Evolutionary conservation across 1,284 basidiomycete genomes (phyloP), one percentile per base, ranked within the genome.

Genomic region (Leccinum angustisporum): DNA sequence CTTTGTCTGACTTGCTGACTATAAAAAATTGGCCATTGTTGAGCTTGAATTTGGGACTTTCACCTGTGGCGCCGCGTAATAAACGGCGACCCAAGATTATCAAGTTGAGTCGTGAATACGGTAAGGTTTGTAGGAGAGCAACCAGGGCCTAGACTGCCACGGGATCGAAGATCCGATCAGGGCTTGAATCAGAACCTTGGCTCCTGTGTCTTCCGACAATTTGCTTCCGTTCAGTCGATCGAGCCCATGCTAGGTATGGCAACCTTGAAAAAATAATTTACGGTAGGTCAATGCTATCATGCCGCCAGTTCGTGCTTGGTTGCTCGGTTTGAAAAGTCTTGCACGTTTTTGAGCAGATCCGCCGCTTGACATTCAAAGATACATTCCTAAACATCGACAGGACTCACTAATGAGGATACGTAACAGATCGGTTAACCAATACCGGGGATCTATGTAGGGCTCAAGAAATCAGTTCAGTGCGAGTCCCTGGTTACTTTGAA

Each of bases 1-100:
- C 63, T 69, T 74, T 72, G 70, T 74, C 67, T 70, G 63, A 65
- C 57, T 59, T 64, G 62, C 68, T 65, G 70, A 66, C 64, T 63
- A 63, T 61, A 52, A 74, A 73, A 72, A 59, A 53, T 51, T 30
- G 53, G 13, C 48, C 62, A 60, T 71, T 75, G 71, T 70, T 71
- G 71, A 70, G 60, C 63, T 67, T 60, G 61, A 73, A 71, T 65
- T 55, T 33, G 18, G 11, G 61, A 50, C 9, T 60, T 62, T 58
- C 21, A 36, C 52, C 27, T 55, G 61, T 70, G 59, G 62, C 63
- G 63, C 50, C 50, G 50, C 59, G 54, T 67, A 71, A 67, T 16
- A 51, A 27, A 51, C 27, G 43, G 43, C 18, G 43, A 46, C 10
- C 11, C 43, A 46, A 46, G 18, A 46, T 46, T 6, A 13, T 46